Base-by-base conservation (phyloP, 2,329 filamentous ascomycete genomes). In the Curvularia verruculosa region DNA sequence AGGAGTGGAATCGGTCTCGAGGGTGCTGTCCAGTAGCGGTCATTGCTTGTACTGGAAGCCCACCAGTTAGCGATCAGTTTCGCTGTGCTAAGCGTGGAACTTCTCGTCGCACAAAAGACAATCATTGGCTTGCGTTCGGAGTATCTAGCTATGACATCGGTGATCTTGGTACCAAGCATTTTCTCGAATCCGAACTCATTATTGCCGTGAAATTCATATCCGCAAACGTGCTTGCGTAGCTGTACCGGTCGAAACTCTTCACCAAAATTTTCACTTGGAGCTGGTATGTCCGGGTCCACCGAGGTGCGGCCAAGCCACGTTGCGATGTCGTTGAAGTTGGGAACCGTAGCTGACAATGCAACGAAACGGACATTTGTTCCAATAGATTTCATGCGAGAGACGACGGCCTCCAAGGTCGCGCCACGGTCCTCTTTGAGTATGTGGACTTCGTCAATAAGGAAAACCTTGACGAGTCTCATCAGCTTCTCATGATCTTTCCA, bases 401-500 rank as follows among this genome's bases (percentile, higher is more conserved):
- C 89, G 2, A 96, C 88, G 4, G 89, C 89, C 72, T 96, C 91
- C 1, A 96, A 81, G 0, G 89, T 93, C 12, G 91, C 90, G 15
- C 91, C 91, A 23, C 91, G 86, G 3, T 83, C 78, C 66, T 95
- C 91, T 67, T 92, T 94, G 51, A 96, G 81, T 34, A 95, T 92
- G 64, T 96, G 91, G 0, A 96, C 90, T 70, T 96, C 91, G 65
- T 96, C 91, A 54, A 96, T 92, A 19, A 96, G 82, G 60, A 95
- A 91, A 0, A 96, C 78, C 58, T 89, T 90, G 44, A 96, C 85
- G 60, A 93, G 81, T 56, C 88, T 84, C 75, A 96, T 85, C 18
- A 96, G 78, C 61, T 83, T 89, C 50, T 84, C 83, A 67, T 96
- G 89, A 65, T 96, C 91, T 65, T 88, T 87, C 92, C 92, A 96